Percentiles rank a stretch among this genome's conserved stretches.
These are phyloP conservation scores for Venturia pyrina DNA, from an alignment of 2,329 filamentous ascomycete genomes.

Conservation along the genomic window DNA sequence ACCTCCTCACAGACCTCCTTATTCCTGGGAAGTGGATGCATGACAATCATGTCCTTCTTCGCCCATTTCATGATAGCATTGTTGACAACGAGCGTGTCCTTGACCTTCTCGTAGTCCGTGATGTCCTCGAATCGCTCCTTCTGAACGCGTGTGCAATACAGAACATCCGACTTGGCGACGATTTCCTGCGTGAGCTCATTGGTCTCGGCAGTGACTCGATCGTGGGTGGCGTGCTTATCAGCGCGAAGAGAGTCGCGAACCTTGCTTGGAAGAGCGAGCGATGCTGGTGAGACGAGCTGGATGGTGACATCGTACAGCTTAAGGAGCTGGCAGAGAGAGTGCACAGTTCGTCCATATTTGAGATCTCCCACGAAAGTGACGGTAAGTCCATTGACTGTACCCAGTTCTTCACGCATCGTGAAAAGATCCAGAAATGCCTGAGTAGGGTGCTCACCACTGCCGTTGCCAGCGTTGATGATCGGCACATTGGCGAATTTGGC, in stretches of 20 bases:
- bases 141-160: conserved; percentile 96
- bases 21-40: conserved; percentile 93
- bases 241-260: conserved; percentile 60
- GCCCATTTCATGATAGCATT: conserved; percentile 83
- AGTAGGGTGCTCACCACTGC: conserved; percentile 90
- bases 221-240: conserved; percentile 13
- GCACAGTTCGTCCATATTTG: conserved; percentile 84
- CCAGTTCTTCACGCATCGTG: conserved; percentile 94
- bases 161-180: conserved; percentile 73
- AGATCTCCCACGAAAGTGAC: conserved; percentile 95
- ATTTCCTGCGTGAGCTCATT: conserved; percentile 78
- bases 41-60: conserved; percentile 85
- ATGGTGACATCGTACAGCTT: conserved; percentile 92
- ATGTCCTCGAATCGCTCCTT: conserved; percentile 86
- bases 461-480: conserved; percentile 95
- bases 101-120: conserved; percentile 74
- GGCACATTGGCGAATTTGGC: conserved; percentile 82
- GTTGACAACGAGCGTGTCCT: conserved; percentile 82
- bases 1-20: conserved; percentile 91
- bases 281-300: conserved; percentile 78
- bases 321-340: conserved; percentile 88
- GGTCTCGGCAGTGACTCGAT: conserved; percentile 62
- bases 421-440: conserved; percentile 97
- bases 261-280: conserved; percentile 64
- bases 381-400: conserved; percentile 87